Percentiles rank a stretch among this genome's conserved stretches.
Conservation (phyloP, 805 yeast species). For the Metschnikowia chrysomelidarum region DNA sequence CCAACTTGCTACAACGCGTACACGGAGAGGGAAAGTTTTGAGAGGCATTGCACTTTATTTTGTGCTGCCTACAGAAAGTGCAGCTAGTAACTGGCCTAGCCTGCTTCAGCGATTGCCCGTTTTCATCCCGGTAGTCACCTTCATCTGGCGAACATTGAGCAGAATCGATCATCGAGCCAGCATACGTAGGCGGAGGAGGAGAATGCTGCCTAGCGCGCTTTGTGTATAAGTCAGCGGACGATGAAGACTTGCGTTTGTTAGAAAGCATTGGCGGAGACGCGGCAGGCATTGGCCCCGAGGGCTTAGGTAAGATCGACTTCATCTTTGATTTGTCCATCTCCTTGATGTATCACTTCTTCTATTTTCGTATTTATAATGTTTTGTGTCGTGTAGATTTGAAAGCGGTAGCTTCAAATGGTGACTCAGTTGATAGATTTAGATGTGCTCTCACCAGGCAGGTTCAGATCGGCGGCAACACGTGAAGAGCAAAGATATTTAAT, state of each 20-base stretch:
- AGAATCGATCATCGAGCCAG: constrained; percentile 6
- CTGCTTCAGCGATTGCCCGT: constrained; percentile 22
- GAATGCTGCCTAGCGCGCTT: constrained; percentile 14
- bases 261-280: constrained; percentile 8
- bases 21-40: constrained; percentile 81
- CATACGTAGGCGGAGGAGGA: constrained; percentile 8
- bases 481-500: too few relatives aligned
- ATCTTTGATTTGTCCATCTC: constrained; percentile 38
- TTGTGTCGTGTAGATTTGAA: too few relatives aligned
- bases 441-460: too few relatives aligned
- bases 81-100: constrained; percentile 86
- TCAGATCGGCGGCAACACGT: too few relatives aligned
- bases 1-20: constrained; percentile 77
- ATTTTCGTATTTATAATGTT: too few relatives aligned
- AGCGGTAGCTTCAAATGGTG: too few relatives aligned
- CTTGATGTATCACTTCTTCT: background rate
- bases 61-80: constrained; percentile 92
- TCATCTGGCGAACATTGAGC: constrained; percentile 6
- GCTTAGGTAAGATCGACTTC: constrained; percentile 44
- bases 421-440: too few relatives aligned
- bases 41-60: constrained; percentile 88
- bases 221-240: constrained; percentile 10
- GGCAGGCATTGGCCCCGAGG: constrained; percentile 23
- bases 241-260: constrained; percentile 19
- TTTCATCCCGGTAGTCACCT: constrained; percentile 3